A percentile compares a stretch with the other conserved stretches of the same genome.
phyloP scores from a whole-genome alignment of 1,284 basidiomycete genomes.

The Ustilago shanxiensis region DNA sequence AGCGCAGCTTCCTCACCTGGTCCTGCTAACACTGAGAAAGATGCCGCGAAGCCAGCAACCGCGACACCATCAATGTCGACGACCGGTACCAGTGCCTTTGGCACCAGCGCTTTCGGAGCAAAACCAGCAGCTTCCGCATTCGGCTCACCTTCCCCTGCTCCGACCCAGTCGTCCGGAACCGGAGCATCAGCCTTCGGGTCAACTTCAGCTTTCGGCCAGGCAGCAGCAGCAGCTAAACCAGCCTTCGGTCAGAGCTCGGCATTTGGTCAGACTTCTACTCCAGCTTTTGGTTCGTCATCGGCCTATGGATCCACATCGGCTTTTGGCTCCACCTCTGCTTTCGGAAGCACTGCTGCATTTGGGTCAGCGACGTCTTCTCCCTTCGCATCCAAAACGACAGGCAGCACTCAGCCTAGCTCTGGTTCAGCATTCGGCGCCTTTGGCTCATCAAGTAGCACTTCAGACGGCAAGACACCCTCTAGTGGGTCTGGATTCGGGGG shows the following conservation, averaged over 20 bases:
- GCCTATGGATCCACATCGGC: constrained; percentile 69
- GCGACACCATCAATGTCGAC: constrained; percentile 15
- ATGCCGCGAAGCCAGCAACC: constrained; percentile 33
- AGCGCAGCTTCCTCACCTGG: constrained; percentile 21
- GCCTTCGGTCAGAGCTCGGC: constrained; percentile 53
- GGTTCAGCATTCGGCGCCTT: constrained; percentile 30
- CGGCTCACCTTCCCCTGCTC: constrained; percentile 21
- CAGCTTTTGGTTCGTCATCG: constrained; percentile 54
- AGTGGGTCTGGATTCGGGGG: constrained; percentile 39
- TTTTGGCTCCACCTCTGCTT: constrained; percentile 55
- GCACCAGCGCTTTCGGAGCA: constrained; percentile 19
- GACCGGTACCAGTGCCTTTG: constrained; percentile 13
- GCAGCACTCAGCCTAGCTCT: constrained; percentile 22
- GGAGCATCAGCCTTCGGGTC: constrained; percentile 63
- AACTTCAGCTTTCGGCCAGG: constrained; percentile 69
- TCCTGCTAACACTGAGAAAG: constrained; percentile 2
- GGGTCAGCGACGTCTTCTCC: constrained; percentile 37
- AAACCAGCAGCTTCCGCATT: constrained; percentile 37
- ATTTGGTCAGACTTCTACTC: constrained; percentile 54
- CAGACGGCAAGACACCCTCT: constrained; percentile 7
- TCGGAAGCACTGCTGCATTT: constrained; percentile 50
- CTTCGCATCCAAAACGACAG: constrained; percentile 24
- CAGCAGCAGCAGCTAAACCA: constrained; percentile 47
- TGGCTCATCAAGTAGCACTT: not conserved
- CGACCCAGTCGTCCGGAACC: constrained; percentile 1